Conservation (phyloP, 441 rosid species). For the Jatropha multifida region DNA sequence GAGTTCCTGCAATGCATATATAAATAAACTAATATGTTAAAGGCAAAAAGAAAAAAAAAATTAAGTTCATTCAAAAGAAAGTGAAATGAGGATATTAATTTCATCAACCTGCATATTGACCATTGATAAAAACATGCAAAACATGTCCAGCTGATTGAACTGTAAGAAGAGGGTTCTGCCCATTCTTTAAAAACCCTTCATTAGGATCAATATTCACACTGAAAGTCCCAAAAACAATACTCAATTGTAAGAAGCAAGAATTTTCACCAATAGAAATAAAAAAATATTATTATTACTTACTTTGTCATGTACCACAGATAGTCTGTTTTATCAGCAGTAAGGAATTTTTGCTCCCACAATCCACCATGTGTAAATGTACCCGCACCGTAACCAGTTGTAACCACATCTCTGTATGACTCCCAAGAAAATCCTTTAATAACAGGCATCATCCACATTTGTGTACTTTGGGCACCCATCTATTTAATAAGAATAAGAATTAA, state of each 20-base stretch:
- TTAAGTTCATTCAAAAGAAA: neutral
- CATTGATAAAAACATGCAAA: slow-evolving; percentile 87
- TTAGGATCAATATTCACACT: slow-evolving; percentile 51
- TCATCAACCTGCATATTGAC: slow-evolving; percentile 63
- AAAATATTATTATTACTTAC: slow-evolving; percentile 45
- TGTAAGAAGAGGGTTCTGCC: slow-evolving; percentile 72
- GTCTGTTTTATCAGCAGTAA: slow-evolving; percentile 81
- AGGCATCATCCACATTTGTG: slow-evolving; percentile 74
- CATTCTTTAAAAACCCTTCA: slow-evolving; percentile 72
- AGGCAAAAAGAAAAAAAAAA: neutral
- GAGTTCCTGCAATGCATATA: slow-evolving; percentile 53
- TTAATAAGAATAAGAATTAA: neutral
- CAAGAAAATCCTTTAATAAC: slow-evolving; percentile 67
- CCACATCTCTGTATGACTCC: slow-evolving; percentile 81
- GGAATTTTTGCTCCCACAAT: slow-evolving; percentile 78
- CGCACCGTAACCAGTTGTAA: slow-evolving; percentile 48
- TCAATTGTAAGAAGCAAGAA: neutral
- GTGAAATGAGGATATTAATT: neutral
- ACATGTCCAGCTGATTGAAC: slow-evolving; percentile 95
- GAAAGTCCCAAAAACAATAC: slow-evolving; percentile 5
- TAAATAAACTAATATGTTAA: neutral
- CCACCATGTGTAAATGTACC: slow-evolving; percentile 65
- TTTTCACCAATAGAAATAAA: neutral
- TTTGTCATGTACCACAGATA: slow-evolving; percentile 95
- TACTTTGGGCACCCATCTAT: slow-evolving; percentile 79